Evolutionary conservation across 2,329 filamentous ascomycete species (phyloP).

Genomic region (Talaromyces albobiverticillius): DNA sequence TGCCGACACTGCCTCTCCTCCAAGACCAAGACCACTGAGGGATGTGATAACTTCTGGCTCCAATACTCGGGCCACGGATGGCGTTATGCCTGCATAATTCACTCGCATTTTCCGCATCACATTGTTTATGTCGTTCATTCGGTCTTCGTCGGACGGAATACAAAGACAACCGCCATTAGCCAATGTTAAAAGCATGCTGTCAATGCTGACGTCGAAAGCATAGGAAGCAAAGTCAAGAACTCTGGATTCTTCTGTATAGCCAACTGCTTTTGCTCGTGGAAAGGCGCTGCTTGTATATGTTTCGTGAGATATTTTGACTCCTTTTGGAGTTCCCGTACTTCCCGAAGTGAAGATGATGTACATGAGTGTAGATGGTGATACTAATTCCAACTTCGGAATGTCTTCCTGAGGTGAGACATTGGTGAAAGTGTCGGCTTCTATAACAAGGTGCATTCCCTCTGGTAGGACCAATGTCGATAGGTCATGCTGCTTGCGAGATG

Average conservation of each 20-base stretch:
- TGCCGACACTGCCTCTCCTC: slow-evolving; percentile 31
- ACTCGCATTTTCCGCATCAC: slow-evolving; percentile 48
- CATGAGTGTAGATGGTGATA: slow-evolving; percentile 29
- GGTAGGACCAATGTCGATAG: neutral
- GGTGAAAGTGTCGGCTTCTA: neutral
- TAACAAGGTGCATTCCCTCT: slow-evolving; percentile 18
- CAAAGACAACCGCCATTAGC: slow-evolving; percentile 54
- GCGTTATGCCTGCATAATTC: slow-evolving; percentile 55
- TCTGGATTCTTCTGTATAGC: slow-evolving; percentile 46
- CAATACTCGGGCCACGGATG: slow-evolving; percentile 47
- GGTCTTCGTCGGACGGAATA: slow-evolving; percentile 47
- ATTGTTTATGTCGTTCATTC: slow-evolving; percentile 43
- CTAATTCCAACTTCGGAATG: slow-evolving; percentile 19
- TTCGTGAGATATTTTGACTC: slow-evolving; percentile 51
- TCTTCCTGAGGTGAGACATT: neutral
- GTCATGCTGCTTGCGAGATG: slow-evolving; percentile 4
- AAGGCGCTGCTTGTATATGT: slow-evolving; percentile 56
- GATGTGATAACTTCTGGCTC: slow-evolving; percentile 33
- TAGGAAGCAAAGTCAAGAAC: slow-evolving; percentile 38
- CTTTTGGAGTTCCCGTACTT: slow-evolving; percentile 11
- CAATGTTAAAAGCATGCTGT: slow-evolving; percentile 16
- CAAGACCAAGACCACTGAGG: slow-evolving; percentile 35
- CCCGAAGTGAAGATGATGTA: slow-evolving; percentile 30
- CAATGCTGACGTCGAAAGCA: slow-evolving; percentile 38
- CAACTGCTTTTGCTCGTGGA: slow-evolving; percentile 50